These are phyloP conservation scores for Penicillium sp. DNA, from an alignment of 2,329 filamentous ascomycete species.

Conservation along the genomic window DNA sequence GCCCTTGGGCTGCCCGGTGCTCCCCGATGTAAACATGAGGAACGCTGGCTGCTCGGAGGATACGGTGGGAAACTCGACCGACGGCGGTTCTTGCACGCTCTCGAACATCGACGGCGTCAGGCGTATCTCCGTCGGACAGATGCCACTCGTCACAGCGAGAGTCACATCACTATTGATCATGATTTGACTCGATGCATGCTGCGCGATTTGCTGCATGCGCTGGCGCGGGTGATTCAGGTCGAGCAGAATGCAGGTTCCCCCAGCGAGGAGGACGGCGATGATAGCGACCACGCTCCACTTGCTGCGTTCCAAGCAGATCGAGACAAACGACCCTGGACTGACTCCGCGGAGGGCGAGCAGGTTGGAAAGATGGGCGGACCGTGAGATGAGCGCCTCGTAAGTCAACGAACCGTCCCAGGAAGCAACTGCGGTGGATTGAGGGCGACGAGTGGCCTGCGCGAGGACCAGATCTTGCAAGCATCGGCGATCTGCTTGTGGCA, in stretches of 20 bases:
- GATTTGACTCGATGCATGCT: neutral
- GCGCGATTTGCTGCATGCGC: neutral
- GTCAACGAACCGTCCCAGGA: slow-evolving; percentile 29
- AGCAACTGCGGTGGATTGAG: slow-evolving; percentile 20
- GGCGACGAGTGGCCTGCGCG: neutral
- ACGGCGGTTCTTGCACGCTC: neutral
- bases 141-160: neutral
- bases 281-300: slow-evolving; percentile 10
- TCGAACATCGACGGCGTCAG: neutral
- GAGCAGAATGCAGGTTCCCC: slow-evolving; percentile 25
- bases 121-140: neutral
- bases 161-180: neutral
- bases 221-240: slow-evolving; percentile 10
- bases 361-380: neutral
- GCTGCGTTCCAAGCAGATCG: slow-evolving; percentile 26
- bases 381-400: slow-evolving; percentile 28
- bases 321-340: slow-evolving; percentile 23
- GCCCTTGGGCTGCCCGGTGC: neutral
- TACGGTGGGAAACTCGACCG: neutral
- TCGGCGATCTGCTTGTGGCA: neutral
- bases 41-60: neutral
- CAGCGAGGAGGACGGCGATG: slow-evolving; percentile 23
- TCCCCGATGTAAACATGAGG: neutral
- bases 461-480: neutral
- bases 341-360: slow-evolving; percentile 24